Conservation (phyloP, 169 alveolate genomes). For the Cryptosporidium muris region DNA sequence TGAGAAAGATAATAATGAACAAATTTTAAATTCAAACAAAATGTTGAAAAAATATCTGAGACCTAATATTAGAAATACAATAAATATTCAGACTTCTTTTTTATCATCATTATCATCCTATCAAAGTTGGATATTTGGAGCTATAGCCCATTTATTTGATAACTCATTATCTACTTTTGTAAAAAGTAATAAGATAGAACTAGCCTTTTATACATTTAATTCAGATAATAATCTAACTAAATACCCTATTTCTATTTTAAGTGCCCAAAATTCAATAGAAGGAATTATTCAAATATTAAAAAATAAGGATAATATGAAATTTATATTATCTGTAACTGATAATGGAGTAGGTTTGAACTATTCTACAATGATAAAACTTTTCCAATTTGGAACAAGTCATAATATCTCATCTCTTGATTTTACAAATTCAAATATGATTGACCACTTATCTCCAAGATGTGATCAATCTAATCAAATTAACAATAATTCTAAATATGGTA, state of each 20-base stretch:
- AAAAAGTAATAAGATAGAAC: too few relatives aligned
- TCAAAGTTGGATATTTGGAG: constrained; percentile 87
- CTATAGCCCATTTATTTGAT: constrained; percentile 82
- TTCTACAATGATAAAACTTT: constrained; percentile 79
- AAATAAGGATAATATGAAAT: neutral
- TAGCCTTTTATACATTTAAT: too few relatives aligned
- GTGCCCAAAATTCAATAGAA: too few relatives aligned
- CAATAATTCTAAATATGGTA: constrained; percentile 75
- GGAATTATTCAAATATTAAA: neutral
- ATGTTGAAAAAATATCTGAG: neutral
- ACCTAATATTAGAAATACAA: constrained; percentile 20
- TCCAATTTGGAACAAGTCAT: constrained; percentile 78
- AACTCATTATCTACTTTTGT: constrained; percentile 78
- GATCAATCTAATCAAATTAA: neutral
- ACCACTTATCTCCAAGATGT: neutral
- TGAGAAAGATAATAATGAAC: neutral
- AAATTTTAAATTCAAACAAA: neutral
- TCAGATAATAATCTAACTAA: too few relatives aligned
- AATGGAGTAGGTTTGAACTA: constrained; percentile 84
- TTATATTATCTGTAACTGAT: constrained; percentile 78
- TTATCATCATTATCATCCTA: constrained; percentile 25
- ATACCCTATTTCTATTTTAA: too few relatives aligned
- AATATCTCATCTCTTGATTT: neutral
- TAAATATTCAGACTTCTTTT: constrained; percentile 9
- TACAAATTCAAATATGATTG: neutral